phyloP scores from a whole-genome alignment of 192 early-diverging fungal genomes.

The Lunasporangiospora selenospora region DNA sequence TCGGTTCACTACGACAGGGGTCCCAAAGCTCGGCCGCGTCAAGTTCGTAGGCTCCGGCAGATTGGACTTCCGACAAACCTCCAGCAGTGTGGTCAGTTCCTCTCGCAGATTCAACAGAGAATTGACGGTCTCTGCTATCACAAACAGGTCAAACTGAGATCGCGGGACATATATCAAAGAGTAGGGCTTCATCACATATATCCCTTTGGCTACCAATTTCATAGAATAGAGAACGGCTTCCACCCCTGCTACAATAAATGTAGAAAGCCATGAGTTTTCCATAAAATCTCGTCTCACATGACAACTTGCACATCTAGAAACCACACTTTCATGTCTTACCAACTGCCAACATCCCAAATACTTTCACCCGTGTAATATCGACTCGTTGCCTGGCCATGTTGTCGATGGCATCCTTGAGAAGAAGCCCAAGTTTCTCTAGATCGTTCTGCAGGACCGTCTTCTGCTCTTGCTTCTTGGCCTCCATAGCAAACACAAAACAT shows the following conservation, averaged over 20 bases:
- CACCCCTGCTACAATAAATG: constrained; percentile 12
- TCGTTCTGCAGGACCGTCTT: constrained; percentile 13
- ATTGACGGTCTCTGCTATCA: constrained; percentile 14
- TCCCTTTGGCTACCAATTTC: constrained; percentile 9
- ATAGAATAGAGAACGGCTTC: constrained; percentile 19
- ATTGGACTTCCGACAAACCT: constrained; percentile 8
- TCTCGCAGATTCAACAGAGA: constrained; percentile 11
- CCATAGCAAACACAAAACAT: constrained; percentile 19
- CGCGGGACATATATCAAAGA: constrained; percentile 13
- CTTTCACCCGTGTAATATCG: constrained; percentile 13
- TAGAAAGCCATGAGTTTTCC: constrained; percentile 3
- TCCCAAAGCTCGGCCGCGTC: constrained; percentile 22
- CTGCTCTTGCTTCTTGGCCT: constrained; percentile 14
- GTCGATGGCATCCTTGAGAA: constrained; percentile 27
- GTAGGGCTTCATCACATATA: constrained; percentile 18
- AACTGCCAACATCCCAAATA: constrained; percentile 19
- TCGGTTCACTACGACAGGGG: constrained; percentile 15
- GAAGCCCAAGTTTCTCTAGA: constrained; percentile 18
- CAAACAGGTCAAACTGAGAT: constrained; percentile 15
- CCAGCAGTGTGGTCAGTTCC: constrained; percentile 10
- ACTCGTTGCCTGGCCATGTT: constrained; percentile 16
- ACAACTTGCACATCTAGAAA: too few relatives aligned
- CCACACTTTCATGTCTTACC: constrained; percentile 3
- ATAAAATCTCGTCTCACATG: neutral
- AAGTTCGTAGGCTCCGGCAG: constrained; percentile 7